Percentiles rank a stretch among this genome's conserved stretches.
Evolutionary conservation across 306 rosid genomes (phyloP).

Genomic region (Quercus glauca): DNA sequence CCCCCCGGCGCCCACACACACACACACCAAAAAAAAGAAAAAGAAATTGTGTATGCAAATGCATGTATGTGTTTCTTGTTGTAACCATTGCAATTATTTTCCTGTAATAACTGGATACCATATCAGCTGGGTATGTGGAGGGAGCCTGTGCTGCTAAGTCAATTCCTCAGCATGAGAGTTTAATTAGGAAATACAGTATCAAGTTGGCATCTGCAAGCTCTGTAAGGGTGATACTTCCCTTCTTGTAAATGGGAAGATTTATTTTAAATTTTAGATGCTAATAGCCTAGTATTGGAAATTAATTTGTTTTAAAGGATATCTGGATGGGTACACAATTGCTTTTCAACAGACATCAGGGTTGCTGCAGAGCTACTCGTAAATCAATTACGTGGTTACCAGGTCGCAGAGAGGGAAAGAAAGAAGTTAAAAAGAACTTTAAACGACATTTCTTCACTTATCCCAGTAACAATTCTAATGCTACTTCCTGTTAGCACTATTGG

Average conservation of each 20-base stretch:
- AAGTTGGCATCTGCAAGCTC: constrained; percentile 50
- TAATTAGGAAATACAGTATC: constrained; percentile 45
- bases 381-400: constrained; percentile 44
- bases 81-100: neutral
- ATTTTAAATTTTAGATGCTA: constrained; percentile 14
- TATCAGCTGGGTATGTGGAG: neutral
- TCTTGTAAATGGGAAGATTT: constrained; percentile 2
- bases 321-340: constrained; percentile 70
- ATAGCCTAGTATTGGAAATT: constrained; percentile 16
- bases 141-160: constrained; percentile 12
- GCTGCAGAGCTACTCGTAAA: constrained; percentile 42
- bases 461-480: constrained; percentile 62
- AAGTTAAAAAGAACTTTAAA: constrained; percentile 47
- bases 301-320: constrained; percentile 41
- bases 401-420: constrained; percentile 46
- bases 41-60: neutral
- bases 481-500: constrained; percentile 50
- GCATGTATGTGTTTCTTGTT: neutral
- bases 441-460: constrained; percentile 51
- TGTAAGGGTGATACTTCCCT: constrained; percentile 39
- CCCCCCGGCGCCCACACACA: too few relatives aligned
- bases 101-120: constrained; percentile 25
- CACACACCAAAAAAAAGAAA: neutral
- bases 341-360: constrained; percentile 44
- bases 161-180: constrained; percentile 20